Base-by-base conservation (phyloP, 2,329 filamentous ascomycete species). In the Epichloe sylvatica region DNA sequence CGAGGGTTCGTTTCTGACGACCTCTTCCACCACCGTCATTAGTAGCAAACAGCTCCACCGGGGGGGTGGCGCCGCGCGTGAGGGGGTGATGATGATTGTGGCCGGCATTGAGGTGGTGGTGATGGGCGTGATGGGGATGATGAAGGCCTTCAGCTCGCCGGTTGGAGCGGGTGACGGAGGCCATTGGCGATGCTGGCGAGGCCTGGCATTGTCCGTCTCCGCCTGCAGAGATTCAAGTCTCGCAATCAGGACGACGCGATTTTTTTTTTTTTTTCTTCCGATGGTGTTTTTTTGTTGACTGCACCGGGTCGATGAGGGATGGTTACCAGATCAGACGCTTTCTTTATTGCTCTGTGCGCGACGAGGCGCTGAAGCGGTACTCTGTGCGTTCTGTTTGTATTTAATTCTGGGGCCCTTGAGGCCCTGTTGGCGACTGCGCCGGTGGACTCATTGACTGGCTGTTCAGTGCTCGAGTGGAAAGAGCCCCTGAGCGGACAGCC, bases 121-220 rank as follows among this genome's bases (percentile, higher is more conserved):
- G 53, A 57, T 53, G 55, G 47, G 53, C 49, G 51, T 49, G 52
- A 55, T 54, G 55, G 54, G 54, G 50, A 55, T 61, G 60, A 56
- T 65, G 62, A 54, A 68, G 67, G 60, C 66, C 70, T 60, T 74
- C 72, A 68, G 67, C 65, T 67, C 71, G 70, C 64, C 70, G 64
- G 58, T 66, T 68, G 61, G 73, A 73, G 66, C 73, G 72, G 60
- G 72, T 73, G 64, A 70, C 63, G 59, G 72, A 74, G 60, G 72
- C 72, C 72, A 76, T 75, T 66, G 68, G 63, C 60, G 61, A 57
- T 57, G 53, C 57, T 56, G 53, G 51, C 56, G 55, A 59, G 59
- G 60, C 62, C 64, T 62, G 61, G 64, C 66, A 68, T 68, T 59
- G 60, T 68, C 61, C 61, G 54, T 49, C 53, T 52, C 55, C 55